These are phyloP conservation scores for Taphrina sp. DNA, from an alignment of 1,139 yeast genomes.

Conservation along the genomic window DNA sequence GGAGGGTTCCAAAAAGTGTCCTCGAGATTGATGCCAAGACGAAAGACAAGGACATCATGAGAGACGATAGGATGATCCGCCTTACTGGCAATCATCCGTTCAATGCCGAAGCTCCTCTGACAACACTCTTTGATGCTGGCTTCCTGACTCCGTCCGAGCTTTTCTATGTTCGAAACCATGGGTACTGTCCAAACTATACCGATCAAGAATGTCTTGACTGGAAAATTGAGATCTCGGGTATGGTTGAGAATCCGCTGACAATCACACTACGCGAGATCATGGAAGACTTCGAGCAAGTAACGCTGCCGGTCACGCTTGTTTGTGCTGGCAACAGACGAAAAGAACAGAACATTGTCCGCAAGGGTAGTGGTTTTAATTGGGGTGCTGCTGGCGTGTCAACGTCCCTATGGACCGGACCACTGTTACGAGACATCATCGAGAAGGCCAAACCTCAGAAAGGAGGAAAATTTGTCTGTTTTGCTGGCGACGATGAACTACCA, in stretches of 20 bases:
- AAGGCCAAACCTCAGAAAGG: constrained; percentile 41
- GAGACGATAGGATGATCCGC: constrained; percentile 43
- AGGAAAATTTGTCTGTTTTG: constrained; percentile 44
- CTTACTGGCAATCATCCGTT: constrained; percentile 46
- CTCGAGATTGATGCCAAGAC: constrained; percentile 41
- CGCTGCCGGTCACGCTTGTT: constrained; percentile 44
- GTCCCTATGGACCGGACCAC: constrained; percentile 45
- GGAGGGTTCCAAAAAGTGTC: constrained; percentile 15
- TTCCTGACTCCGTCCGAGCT: constrained; percentile 44
- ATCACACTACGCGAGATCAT: constrained; percentile 41
- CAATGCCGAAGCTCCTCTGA: constrained; percentile 44
- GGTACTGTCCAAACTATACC: constrained; percentile 42
- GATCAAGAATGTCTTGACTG: constrained; percentile 40
- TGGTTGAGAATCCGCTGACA: constrained; percentile 42
- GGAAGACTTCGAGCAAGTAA: constrained; percentile 41
- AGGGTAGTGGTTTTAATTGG: constrained; percentile 46
- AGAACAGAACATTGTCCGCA: constrained; percentile 45
- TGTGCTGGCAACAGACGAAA: constrained; percentile 47
- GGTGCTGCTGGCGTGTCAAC: constrained; percentile 46
- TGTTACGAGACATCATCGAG: constrained; percentile 42
- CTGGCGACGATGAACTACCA: constrained; percentile 44
- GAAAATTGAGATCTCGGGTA: constrained; percentile 42
- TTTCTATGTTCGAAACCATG: constrained; percentile 46
- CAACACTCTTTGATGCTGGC: constrained; percentile 41
- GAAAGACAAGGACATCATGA: constrained; percentile 42